These are phyloP conservation scores for Xylaria multiplex DNA, from an alignment of 2,329 filamentous ascomycete species.

Conservation along the genomic window DNA sequence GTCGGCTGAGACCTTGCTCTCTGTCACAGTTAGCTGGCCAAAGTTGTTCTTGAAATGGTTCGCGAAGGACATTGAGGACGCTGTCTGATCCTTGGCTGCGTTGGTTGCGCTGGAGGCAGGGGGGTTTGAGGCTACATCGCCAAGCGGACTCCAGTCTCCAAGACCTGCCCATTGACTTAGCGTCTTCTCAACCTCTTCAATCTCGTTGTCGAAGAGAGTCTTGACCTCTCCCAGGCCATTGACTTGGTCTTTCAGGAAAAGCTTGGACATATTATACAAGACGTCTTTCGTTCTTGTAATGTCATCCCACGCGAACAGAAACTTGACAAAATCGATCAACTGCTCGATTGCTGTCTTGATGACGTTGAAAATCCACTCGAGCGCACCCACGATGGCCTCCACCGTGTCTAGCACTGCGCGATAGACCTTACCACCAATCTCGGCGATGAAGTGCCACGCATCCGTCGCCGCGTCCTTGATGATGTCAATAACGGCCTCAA, in stretches of 20 bases:
- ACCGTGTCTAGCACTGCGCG: slow-evolving; percentile 13
- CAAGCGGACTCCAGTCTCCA: slow-evolving; percentile 13
- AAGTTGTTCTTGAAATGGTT: slow-evolving; percentile 20
- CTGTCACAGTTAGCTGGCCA: slow-evolving; percentile 8
- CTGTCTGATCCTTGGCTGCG: slow-evolving; percentile 11
- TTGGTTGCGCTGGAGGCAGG: not conserved
- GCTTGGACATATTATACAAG: slow-evolving; percentile 3
- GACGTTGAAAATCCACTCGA: slow-evolving; percentile 24
- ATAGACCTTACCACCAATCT: too few species aligned
- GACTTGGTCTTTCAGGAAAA: slow-evolving; percentile 13
- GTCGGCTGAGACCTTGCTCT: not conserved
- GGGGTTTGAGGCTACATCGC: slow-evolving; percentile 7
- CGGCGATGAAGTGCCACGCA: too few species aligned
- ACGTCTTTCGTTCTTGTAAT: slow-evolving; percentile 23
- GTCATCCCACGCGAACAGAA: slow-evolving; percentile 26
- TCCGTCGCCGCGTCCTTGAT: too few species aligned
- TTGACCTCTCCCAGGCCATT: not conserved
- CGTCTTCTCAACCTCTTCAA: slow-evolving; percentile 13
- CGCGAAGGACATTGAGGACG: slow-evolving; percentile 16
- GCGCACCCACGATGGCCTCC: slow-evolving; percentile 12
- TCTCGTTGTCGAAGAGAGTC: slow-evolving; percentile 12
- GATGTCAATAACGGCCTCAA: too few species aligned
- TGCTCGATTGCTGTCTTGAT: slow-evolving; percentile 15
- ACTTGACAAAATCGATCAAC: slow-evolving; percentile 18
- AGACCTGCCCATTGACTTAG: slow-evolving; percentile 18